Conservation (phyloP, 73 alveolate genomes). For the Tetrahymena elliotti region DNA sequence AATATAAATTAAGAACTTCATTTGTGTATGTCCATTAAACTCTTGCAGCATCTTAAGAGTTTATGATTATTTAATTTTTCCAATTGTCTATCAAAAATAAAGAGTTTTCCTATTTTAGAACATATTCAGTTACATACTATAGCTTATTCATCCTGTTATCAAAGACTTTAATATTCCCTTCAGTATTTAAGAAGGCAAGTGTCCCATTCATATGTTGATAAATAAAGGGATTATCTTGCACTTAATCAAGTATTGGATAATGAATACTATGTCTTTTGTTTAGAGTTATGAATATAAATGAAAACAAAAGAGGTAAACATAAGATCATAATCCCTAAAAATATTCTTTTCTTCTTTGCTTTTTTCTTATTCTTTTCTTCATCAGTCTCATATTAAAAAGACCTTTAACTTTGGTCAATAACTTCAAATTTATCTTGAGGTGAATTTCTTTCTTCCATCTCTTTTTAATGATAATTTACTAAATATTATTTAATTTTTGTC, state of each 20-base stretch:
- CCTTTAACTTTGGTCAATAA: background rate
- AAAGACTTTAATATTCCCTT: background rate
- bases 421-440: background rate
- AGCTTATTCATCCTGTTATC: background rate
- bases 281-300: background rate
- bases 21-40: background rate
- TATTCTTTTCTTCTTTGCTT: background rate
- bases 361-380: background rate
- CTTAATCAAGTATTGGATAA: background rate
- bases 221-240: background rate
- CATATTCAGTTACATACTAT: background rate
- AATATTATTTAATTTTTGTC: background rate
- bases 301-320: background rate
- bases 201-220: background rate
- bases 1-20: background rate
- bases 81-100: background rate
- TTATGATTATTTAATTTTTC: background rate
- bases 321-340: background rate
- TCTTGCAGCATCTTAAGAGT: background rate
- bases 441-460: background rate
- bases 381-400: background rate
- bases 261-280: background rate
- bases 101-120: background rate
- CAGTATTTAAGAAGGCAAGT: background rate
- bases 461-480: background rate